Base-by-base conservation (phyloP, 768 basidiomycete genomes). In the Boletus bicolor region DNA sequence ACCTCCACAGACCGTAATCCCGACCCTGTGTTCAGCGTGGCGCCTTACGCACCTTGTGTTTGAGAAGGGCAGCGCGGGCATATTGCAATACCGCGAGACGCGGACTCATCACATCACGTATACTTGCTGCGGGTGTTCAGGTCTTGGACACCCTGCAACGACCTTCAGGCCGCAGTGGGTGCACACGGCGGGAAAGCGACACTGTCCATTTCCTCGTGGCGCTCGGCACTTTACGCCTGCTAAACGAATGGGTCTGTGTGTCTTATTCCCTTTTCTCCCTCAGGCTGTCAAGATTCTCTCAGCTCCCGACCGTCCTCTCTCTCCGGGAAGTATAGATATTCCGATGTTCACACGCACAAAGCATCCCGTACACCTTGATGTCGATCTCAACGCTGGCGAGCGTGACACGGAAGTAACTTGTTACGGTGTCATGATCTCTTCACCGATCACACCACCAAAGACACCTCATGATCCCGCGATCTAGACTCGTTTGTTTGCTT, bases 401-500 rank as follows among this genome's bases (percentile, higher is more conserved):
- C 55, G 54, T 54, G 59, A 64, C 61, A 56, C 62, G 56, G 58
- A 52, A 45, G 55, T 54, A 48, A 38, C 46, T 41, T 37, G 48
- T 59, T 62, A 62, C 54, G 56, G 51, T 55, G 61, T 55, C 44
- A 55, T 50, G 32, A 38, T 55, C 42, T 44, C 53, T 53, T 67
- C 24, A 57, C 56, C 53, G 44, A 61, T 58, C 65, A 59, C 52
- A 52, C 36, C 46, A 39, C 44, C 34, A 51, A 38, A 51, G 26
- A 43, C 38, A 48, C 46, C 51, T 53, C 52, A 48, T 53, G 51
- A 46, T 28, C 35, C 32, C 44, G 49, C 41, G n/a, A 39, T 61
- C 63, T 60, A 65, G 68, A 57, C 56, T 60, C 55, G 17, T 50
- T 54, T 43, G 51, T 36, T 19, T 49, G 66, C 66, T 53, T 54